Evolutionary conservation across 352 stramenopile species (phyloP), one percentile per base, ranked within the genome.

Genomic region (Ochromonadaceae sp.): DNA sequence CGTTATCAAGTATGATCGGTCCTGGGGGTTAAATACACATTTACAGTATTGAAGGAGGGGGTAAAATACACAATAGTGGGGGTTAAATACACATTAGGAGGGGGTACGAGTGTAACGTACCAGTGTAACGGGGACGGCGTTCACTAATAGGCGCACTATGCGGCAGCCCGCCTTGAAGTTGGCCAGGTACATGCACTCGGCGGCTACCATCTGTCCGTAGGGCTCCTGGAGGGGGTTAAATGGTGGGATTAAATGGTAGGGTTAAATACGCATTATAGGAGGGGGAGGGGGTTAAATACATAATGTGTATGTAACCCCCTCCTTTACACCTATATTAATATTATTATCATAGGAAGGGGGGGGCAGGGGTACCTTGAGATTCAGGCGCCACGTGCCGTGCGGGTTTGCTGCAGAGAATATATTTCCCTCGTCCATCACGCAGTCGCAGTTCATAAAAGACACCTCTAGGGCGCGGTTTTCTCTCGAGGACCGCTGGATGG

Each of bases 141-240:
- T 63, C 26, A 52, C n/a, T 9, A 32, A 3, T 28, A 63, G 31
- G n/a, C 26, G 34, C 22, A 52, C 22, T 9, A 63, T 28, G 10
- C 35, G 34, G 41, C 34, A 52, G 31, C 55, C 55, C 14, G 40
- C 35, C 52, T 31, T 63, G 22, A 32, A 53, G 35, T 63, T 63
- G 1, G 55, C 55, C 14, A 63, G 22, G 30, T 63, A 63, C 36
- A 63, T 38, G 40, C 55, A 63, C 30, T 63, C 55, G 10, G 34
- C 38, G 7, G 55, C 55, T 4, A 63, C 55, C 55, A 63, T 63
- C 31, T 63, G 55, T 10, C 55, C 55, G 22, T 63, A 63, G 12
- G 55, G 55, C 52, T 63, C 55, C 14, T 34, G 2, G 2, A 63
- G 31, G n/a, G n/a, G n/a, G n/a, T n/a, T n/a, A n/a, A n/a, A n/a